phyloP scores from a whole-genome alignment of 2,329 filamentous ascomycete species.

The Pseudocercospora cruenta region DNA sequence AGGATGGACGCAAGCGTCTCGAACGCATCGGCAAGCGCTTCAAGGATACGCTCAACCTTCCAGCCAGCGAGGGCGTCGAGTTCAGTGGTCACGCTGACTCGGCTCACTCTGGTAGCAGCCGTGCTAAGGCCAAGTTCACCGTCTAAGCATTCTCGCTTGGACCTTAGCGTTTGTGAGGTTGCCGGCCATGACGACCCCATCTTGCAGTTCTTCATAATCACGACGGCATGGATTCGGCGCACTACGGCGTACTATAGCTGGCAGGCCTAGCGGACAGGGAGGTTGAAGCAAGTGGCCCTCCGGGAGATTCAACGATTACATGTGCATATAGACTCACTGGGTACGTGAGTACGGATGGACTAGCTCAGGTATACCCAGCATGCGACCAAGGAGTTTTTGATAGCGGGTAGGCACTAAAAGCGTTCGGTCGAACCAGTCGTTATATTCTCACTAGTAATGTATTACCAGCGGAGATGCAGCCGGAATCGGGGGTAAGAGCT shows the following conservation, averaged over 20 bases:
- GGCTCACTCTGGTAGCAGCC: conserved; percentile 87
- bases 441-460: background rate
- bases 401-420: background rate
- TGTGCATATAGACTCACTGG: conserved; percentile 23
- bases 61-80: conserved; percentile 77
- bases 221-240: conserved; percentile 27
- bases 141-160: conserved; percentile 58
- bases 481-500: background rate
- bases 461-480: background rate
- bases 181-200: conserved; percentile 5
- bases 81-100: conserved; percentile 97
- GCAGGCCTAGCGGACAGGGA: conserved; percentile 32
- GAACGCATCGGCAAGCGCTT: conserved; percentile 84
- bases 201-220: conserved; percentile 15
- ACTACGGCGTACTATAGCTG: conserved; percentile 27
- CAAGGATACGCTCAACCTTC: conserved; percentile 87
- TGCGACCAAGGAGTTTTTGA: conserved; percentile 17
- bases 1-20: conserved; percentile 85
- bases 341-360: conserved; percentile 22
- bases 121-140: conserved; percentile 91
- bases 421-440: background rate
- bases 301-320: conserved; percentile 23
- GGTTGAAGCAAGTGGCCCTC: conserved; percentile 42
- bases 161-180: conserved; percentile 3
- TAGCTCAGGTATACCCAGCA: conserved; percentile 27